Evolutionary conservation across 495 filamentous ascomycete species (phyloP), one percentile per base, ranked within the genome.

Genomic region (Daldinia loculata): DNA sequence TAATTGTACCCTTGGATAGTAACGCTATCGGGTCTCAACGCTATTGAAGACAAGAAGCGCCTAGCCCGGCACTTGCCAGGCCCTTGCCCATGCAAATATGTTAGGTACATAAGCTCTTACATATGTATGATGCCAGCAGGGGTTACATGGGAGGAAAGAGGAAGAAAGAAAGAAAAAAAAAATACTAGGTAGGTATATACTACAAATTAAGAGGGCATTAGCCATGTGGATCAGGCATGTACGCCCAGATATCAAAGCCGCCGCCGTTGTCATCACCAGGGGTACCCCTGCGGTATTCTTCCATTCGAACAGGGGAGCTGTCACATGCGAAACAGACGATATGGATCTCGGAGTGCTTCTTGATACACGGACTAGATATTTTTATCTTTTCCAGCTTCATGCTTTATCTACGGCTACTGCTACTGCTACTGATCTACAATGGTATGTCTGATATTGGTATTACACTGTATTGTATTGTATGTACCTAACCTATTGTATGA

Each of bases 321-420:
- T 71, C 70, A 69, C 70, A 73, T 69, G 66, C 70, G 70, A 73
- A 73, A 73, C 70, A 69, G 50, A 53, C 53, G 14, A 39, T 59
- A 69, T 63, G 66, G 70, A 73, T 73, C 70, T 63, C 48, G 56
- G 57, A 57, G 60, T 22, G 57, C 26, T 51, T 63, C 58, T 43
- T 61, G 66, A 58, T 45, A 60, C 60, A 57, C 60, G 70, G 29
- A 65, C 36, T 45, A 59, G 64, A 63, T 66, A 69, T 66, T 69
- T 63, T 66, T 69, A 72, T 68, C 69, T 50, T 68, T 27, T 30
- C 19, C 43, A 41, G 48, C 36, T 66, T 73, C 45, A 66, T 63
- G 63, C 60, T 32, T 56, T n/a, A 22, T 56, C 27, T 36, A 34
- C 3, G n/a, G n/a, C n/a, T n/a, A n/a, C n/a, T n/a, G n/a, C 9